A percentile compares a stretch with the other conserved stretches of the same genome.
phyloP scores from a whole-genome alignment of 306 rosid species.

The Prunus mongolica region DNA sequence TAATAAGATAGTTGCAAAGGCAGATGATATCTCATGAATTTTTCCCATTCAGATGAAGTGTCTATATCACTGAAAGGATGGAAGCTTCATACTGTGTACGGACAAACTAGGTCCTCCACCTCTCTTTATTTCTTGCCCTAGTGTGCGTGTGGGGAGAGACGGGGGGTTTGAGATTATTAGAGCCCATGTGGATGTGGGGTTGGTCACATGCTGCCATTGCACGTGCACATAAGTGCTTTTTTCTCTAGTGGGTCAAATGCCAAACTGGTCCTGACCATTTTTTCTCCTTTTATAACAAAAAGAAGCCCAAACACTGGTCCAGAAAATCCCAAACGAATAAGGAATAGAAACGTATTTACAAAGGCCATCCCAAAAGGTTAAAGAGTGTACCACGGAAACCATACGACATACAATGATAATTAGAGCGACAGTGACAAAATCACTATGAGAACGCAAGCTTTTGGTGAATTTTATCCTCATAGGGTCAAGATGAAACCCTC shows the following conservation, averaged over 20 bases:
- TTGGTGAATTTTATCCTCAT: too few species aligned
- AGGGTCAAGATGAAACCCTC: neutral
- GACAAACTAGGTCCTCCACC: conserved; percentile 12
- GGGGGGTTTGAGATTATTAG: conserved; percentile 41
- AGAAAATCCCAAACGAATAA: neutral
- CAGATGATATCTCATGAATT: conserved; percentile 14
- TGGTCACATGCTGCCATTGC: conserved; percentile 42
- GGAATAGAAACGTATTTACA: neutral
- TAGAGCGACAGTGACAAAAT: neutral
- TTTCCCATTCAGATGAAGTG: conserved; percentile 33
- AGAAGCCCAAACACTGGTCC: neutral
- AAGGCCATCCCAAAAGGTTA: neutral
- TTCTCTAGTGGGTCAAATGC: conserved; percentile 28
- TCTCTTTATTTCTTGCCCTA: conserved; percentile 19
- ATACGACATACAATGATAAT: neutral
- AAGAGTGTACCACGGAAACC: neutral
- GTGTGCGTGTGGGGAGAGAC: conserved; percentile 61
- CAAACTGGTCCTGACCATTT: conserved; percentile 36
- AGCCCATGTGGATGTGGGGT: conserved; percentile 80
- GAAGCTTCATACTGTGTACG: conserved; percentile 40
- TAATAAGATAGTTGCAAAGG: conserved; percentile 6
- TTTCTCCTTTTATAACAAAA: neutral
- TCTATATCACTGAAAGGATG: conserved; percentile 38
- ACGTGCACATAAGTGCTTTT: conserved; percentile 58
- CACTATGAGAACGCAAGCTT: neutral